Conservation (phyloP, 2,329 filamentous ascomycete species). For the Escovopsis weberi region DNA sequence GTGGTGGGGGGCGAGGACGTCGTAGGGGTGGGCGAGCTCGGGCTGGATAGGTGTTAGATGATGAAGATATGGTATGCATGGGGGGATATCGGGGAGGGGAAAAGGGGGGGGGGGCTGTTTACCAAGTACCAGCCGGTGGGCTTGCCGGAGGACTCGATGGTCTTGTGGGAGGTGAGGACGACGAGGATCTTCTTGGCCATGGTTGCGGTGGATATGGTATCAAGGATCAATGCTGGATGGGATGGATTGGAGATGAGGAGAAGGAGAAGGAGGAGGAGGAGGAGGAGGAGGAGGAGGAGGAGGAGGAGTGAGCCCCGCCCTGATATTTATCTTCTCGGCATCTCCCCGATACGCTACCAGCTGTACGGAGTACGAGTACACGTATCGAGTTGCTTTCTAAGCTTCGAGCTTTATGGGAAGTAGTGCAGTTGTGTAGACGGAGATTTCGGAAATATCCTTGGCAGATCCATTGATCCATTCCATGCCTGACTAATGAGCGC, state of each 20-base stretch:
- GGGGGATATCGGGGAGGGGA: neutral
- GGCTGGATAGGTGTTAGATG: slow-evolving; percentile 21
- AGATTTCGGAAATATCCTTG: no score
- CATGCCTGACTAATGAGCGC: no score
- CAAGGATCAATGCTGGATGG: slow-evolving; percentile 1
- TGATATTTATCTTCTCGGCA: no score
- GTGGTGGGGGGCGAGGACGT: slow-evolving; percentile 37
- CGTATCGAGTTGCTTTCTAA: no score
- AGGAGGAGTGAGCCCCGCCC: no score
- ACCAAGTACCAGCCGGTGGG: slow-evolving; percentile 61
- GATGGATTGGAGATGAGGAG: neutral
- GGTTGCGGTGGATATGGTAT: slow-evolving; percentile 4
- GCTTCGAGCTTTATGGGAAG: no score
- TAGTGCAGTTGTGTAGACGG: no score
- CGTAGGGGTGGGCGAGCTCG: slow-evolving; percentile 51
- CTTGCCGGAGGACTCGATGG: slow-evolving; percentile 31
- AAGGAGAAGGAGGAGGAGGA: no score
- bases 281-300: no score
- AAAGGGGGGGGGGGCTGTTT: slow-evolving; percentile 10
- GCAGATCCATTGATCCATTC: no score
- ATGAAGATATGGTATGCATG: neutral
- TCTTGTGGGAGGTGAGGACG: slow-evolving; percentile 50
- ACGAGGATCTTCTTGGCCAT: slow-evolving; percentile 52
- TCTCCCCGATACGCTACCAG: no score
- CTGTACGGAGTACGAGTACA: no score